phyloP scores from a whole-genome alignment of 1,139 yeast genomes.

The Scheffersomyces cryptocercus region DNA sequence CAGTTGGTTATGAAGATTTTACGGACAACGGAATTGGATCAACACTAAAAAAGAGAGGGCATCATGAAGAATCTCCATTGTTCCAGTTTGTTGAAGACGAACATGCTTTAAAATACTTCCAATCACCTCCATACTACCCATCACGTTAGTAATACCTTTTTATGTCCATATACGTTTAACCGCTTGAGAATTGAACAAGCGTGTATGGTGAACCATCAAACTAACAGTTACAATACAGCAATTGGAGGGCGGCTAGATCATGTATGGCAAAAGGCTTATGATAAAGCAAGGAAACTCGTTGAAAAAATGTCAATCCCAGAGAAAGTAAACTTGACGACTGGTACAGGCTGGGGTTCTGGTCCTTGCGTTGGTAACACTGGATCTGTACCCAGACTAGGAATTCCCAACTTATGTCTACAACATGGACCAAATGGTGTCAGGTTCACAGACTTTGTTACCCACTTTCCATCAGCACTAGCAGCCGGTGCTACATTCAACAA shows the following conservation, averaged over 20 bases:
- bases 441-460: conserved; percentile 56
- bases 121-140: conserved; percentile 35
- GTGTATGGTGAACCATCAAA: neutral
- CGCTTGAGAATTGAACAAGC: too few relatives aligned
- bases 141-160: conserved; percentile 30
- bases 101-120: conserved; percentile 26
- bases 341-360: conserved; percentile 66
- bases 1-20: too few relatives aligned
- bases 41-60: conserved; percentile 28
- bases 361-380: conserved; percentile 70
- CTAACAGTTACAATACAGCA: conserved; percentile 22
- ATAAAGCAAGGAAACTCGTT: conserved; percentile 52
- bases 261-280: conserved; percentile 59
- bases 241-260: conserved; percentile 44
- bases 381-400: conserved; percentile 54
- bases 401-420: conserved; percentile 60
- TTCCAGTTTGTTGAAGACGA: conserved; percentile 27
- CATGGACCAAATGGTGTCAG: conserved; percentile 69
- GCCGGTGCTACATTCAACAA: conserved; percentile 61
- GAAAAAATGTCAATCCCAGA: conserved; percentile 58
- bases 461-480: conserved; percentile 61
- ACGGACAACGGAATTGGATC: too few relatives aligned
- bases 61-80: conserved; percentile 37
- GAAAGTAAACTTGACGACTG: conserved; percentile 64
- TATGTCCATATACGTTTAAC: neutral